Base-by-base conservation (phyloP, 768 basidiomycete genomes). In the Rhizopogon rudus region DNA sequence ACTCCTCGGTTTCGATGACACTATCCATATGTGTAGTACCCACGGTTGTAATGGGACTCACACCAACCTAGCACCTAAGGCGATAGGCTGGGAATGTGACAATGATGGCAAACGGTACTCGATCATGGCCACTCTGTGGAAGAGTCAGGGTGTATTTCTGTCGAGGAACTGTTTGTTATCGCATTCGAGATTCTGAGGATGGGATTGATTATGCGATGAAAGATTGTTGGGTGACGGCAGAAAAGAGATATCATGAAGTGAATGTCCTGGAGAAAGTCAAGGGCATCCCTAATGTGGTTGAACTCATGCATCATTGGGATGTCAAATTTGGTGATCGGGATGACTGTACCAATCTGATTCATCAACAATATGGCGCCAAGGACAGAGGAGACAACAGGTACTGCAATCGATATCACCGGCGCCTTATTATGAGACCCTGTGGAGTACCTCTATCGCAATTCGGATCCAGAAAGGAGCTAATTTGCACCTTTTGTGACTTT, bases 401-500 rank as follows among this genome's bases (percentile, higher is more conserved):
- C 16, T 2, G 0, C 3, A 44, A 44, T 2, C 29, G 44, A 3
- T 44, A 44, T 45, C 44, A 45, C 44, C 9, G 14, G 44, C 16
- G 9, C 13, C 22, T 25, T 44, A 1, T 44, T 22, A 22, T 44
- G 22, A 25, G 2, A 6, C 43, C 22, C 3, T 44, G 43, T 2
- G 3, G 43, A 44, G 22, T 22, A 12, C 43, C 3, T 0, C n/a
- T 44, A 25, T 44, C 17, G 3, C 3, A 25, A 7, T 44, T 44
- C 22, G 25, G 43, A 20, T 44, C 43, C 13, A 44, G 43, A 1
- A 50, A 39, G n/a, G 48, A 60, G 22, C 53, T 57, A 12, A 14
- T 60, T 2, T 33, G 56, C 1, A 25, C 56, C 13, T 60, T 60
- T 22, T 3, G 50, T 5, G 52, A 60, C 13, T 54, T 25, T 10